Evolutionary conservation across 352 stramenopile species (phyloP).

Genomic region (Pythium oligandrum): DNA sequence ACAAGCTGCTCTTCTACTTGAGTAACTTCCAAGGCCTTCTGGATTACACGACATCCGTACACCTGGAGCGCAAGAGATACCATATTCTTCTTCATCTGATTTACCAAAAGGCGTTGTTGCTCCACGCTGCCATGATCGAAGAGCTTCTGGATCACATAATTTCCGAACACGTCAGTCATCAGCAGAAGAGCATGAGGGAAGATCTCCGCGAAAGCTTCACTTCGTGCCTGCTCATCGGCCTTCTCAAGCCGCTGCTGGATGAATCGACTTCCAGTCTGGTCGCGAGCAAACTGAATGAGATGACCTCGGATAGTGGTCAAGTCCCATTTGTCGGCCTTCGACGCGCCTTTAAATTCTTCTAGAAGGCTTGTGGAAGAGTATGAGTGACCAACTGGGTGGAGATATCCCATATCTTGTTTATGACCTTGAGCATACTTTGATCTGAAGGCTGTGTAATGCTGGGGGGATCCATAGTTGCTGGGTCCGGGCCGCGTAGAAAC

Average conservation of each 20-base stretch:
- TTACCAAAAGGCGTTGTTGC: constrained; percentile 84
- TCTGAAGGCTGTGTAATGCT: not conserved
- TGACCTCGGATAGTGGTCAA: constrained; percentile 78
- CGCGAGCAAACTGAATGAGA: constrained; percentile 80
- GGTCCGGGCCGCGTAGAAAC: not conserved
- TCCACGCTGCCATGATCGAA: constrained; percentile 91
- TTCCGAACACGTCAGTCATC: constrained; percentile 97
- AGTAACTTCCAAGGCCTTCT: constrained; percentile 88
- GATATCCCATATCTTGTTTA: constrained; percentile 14
- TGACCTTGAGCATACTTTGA: constrained; percentile 12
- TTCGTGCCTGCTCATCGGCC: constrained; percentile 62
- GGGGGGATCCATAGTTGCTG: no score
- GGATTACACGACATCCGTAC: constrained; percentile 96
- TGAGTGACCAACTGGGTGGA: constrained; percentile 56
- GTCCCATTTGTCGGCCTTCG: constrained; percentile 80
- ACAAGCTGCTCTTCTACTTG: constrained; percentile 65
- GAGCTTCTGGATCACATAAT: constrained; percentile 99
- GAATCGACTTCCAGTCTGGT: constrained; percentile 81
- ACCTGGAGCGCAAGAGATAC: constrained; percentile 94
- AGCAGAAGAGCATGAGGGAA: constrained; percentile 69
- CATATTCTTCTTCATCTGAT: constrained; percentile 92
- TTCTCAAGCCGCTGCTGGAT: constrained; percentile 89
- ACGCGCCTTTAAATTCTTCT: constrained; percentile 70
- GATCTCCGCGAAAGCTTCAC: constrained; percentile 81
- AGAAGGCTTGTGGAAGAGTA: constrained; percentile 71